phyloP scores from a whole-genome alignment of 768 basidiomycete genomes.

The Trametes cingulata region DNA sequence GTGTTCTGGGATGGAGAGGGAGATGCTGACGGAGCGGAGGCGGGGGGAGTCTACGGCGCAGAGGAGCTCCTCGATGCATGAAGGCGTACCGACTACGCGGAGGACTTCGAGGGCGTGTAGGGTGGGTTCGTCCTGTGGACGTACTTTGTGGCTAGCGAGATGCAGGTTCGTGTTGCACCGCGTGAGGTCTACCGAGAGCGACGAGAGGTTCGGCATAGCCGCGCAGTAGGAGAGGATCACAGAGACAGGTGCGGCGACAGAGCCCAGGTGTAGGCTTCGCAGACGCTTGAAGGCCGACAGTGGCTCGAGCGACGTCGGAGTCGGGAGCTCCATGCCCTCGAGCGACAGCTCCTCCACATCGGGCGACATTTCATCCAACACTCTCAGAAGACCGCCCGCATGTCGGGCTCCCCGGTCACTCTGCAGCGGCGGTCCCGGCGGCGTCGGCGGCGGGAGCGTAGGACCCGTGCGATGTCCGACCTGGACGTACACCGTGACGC shows the following conservation, averaged over 20 bases:
- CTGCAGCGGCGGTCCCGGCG: not conserved
- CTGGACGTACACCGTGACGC: constrained; percentile 10
- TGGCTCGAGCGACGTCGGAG: not conserved
- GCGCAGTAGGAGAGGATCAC: constrained; percentile 7
- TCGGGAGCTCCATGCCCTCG: constrained; percentile 8
- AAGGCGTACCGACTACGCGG: constrained; percentile 4
- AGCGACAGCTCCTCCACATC: constrained; percentile 10
- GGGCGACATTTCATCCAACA: not conserved
- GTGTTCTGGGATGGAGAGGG: not conserved
- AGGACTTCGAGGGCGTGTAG: constrained; percentile 1
- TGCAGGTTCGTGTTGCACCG: not conserved
- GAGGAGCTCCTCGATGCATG: constrained; percentile 7
- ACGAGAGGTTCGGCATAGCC: constrained; percentile 5
- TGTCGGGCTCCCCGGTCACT: not conserved
- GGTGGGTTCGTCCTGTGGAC: not conserved
- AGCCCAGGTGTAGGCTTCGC: constrained; percentile 9
- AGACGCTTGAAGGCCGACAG: constrained; percentile 4
- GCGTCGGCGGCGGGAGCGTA: not conserved
- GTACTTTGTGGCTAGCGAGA: not conserved
- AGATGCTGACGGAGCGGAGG: not conserved
- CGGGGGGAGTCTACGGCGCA: not conserved
- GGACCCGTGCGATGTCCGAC: not conserved
- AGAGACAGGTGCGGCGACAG: not conserved
- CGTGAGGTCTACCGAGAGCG: constrained; percentile 6
- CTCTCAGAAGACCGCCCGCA: not conserved